These are phyloP conservation scores for Tilletia caries DNA, from an alignment of 1,284 basidiomycete genomes.

Conservation along the genomic window DNA sequence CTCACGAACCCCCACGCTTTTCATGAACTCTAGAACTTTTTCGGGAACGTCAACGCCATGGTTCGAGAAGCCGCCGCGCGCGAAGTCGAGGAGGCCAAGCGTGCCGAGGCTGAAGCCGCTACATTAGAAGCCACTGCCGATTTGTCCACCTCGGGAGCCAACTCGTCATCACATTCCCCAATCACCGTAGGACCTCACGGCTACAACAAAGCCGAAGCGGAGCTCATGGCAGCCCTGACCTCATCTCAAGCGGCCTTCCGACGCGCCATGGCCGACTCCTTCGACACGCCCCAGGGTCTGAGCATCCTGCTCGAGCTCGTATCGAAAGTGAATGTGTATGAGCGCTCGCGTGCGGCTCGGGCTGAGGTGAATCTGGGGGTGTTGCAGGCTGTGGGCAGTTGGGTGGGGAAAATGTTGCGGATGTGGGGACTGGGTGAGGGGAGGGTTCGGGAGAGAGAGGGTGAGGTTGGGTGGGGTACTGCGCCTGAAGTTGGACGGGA, in stretches of 20 bases:
- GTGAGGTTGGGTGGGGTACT: constrained; percentile 47
- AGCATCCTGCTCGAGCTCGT: constrained; percentile 76
- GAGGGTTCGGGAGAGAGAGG: constrained; percentile 16
- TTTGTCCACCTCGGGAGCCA: neutral
- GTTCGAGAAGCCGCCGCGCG: constrained; percentile 30
- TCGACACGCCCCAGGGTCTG: constrained; percentile 87
- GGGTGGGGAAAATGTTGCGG: constrained; percentile 83
- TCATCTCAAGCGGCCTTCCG: constrained; percentile 77
- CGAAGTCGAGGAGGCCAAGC: constrained; percentile 10
- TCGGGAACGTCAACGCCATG: constrained; percentile 79
- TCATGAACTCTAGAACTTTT: constrained; percentile 75
- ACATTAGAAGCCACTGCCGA: neutral
- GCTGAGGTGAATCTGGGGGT: constrained; percentile 66
- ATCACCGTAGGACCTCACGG: constrained; percentile 55
- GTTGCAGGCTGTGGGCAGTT: constrained; percentile 72
- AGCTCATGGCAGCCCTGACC: constrained; percentile 62
- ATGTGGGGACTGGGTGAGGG: constrained; percentile 95
- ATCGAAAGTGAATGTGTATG: constrained; percentile 83
- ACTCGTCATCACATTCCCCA: neutral
- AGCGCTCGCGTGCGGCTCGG: constrained; percentile 54
- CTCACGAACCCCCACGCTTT: too few relatives aligned
- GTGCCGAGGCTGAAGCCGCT: constrained; percentile 48
- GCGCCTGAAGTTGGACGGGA: constrained; percentile 18
- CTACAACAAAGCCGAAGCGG: constrained; percentile 44
- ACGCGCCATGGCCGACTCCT: constrained; percentile 89